Evolutionary conservation across 495 filamentous ascomycete species (phyloP), one percentile per base, ranked within the genome.

Genomic region (Jackrogersella multiformis): DNA sequence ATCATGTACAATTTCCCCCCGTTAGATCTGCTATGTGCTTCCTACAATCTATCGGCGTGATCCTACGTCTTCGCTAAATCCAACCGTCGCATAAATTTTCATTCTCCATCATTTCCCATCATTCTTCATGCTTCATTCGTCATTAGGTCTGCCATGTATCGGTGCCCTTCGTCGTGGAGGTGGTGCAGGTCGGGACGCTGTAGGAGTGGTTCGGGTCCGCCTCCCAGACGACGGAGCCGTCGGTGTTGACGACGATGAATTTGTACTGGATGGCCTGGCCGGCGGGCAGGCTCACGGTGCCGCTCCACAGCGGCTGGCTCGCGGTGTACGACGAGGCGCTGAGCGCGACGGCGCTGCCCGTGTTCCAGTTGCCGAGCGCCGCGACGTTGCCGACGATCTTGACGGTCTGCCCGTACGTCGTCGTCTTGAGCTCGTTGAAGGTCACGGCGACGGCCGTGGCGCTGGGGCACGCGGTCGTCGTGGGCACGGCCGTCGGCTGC

Each of bases 211-310:
- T 90, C 0, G 87, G 83, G 71, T 89, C 86, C 28, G 81, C 78
- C 74, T 91, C 88, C 89, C 89, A 91, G 16, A 64, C 75, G 1
- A 90, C 78, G 1, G 73, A 72, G 3, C 87, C 85, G 70, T 86
- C 81, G 2, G 76, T 72, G 46, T 80, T 77, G 32, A 88, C 78
- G 6, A 83, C 82, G 59, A 92, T 85, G 67, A 85, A 93, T 77
- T 92, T 92, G 70, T 92, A 92, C 73, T 88, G 63, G 26, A 92
- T 79, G 5, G 63, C 69, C 41, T 77, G 75, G 0, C 88, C 87
- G 0, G 82, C 81, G 0, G 81, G 73, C 2, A 91, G 64, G 2
- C 70, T 74, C 4, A 89, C 64, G 0, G 83, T 84, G 0, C 73
- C 82, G 42, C 58, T 81, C 89, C 89, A 92, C 8, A 88, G 56